phyloP scores from a whole-genome alignment of 495 filamentous ascomycete genomes.

The Penicillium pulvis region DNA sequence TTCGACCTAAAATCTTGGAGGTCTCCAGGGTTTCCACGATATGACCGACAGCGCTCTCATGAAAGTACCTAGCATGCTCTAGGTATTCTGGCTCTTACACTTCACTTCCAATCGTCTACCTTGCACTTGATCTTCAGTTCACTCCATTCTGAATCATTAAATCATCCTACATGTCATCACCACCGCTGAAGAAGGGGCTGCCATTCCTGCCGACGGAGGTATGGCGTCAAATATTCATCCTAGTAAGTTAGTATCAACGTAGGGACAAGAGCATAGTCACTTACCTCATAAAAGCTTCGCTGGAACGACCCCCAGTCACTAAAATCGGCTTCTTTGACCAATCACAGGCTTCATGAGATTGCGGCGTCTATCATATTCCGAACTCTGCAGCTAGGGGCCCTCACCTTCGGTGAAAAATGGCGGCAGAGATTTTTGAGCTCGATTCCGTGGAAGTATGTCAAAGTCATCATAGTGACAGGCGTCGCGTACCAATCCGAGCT shows the following conservation, averaged over 20 bases:
- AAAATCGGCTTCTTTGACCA: neutral
- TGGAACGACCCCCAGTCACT: neutral
- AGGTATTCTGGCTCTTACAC: too few relatives aligned
- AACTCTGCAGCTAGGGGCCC: neutral
- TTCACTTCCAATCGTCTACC: too few relatives aligned
- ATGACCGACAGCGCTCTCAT: too few relatives aligned
- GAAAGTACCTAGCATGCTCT: too few relatives aligned
- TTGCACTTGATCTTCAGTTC: too few relatives aligned
- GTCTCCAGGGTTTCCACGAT: too few relatives aligned
- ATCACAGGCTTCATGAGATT: conserved; percentile 1
- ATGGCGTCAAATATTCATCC: neutral
- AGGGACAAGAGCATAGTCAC: neutral
- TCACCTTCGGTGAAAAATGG: too few relatives aligned
- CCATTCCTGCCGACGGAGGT: neutral
- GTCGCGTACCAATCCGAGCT: too few relatives aligned
- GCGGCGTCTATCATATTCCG: neutral
- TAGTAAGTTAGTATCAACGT: neutral
- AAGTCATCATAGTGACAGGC: neutral
- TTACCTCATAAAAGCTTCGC: neutral
- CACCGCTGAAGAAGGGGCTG: neutral
- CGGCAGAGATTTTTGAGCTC: too few relatives aligned
- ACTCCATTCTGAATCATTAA: too few relatives aligned
- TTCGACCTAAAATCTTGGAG: too few relatives aligned
- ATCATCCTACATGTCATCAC: neutral
- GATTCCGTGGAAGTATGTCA: neutral